phyloP scores from a whole-genome alignment of 2,329 filamentous ascomycete genomes.

The Furcasterigmium sp. region DNA sequence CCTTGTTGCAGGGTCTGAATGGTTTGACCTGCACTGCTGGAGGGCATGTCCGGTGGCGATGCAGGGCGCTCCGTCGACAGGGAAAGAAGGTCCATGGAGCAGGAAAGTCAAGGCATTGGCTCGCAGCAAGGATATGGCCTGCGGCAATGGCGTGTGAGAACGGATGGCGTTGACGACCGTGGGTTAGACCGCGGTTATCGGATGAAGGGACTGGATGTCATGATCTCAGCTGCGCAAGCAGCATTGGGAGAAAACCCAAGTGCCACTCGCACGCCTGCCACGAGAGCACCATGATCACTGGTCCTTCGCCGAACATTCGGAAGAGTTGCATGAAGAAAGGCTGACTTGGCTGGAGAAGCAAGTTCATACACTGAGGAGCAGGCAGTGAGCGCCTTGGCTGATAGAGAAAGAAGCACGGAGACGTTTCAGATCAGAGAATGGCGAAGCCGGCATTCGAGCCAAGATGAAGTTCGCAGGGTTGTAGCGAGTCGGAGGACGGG shows the following conservation, averaged over 20 bases:
- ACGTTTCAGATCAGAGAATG: not conserved
- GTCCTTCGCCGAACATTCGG: not conserved
- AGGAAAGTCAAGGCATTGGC: not conserved
- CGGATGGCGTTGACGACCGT: slow-evolving; percentile 2
- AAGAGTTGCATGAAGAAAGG: no score
- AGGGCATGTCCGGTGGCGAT: not conserved
- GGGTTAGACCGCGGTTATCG: not conserved
- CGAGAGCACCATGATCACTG: not conserved
- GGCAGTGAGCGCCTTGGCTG: no score
- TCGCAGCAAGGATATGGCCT: not conserved
- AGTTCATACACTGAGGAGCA: no score
- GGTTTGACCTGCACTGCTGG: no score
- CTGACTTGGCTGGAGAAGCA: no score
- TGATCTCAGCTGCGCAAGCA: not conserved
- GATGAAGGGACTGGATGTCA: not conserved
- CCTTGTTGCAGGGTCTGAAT: no score
- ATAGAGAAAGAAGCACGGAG: not conserved
- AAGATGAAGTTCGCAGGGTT: no score
- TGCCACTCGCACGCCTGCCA: no score
- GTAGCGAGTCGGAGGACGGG: no score
- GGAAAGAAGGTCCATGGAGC: not conserved
- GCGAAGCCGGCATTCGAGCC: not conserved
- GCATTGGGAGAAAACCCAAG: no score
- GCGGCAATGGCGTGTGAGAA: not conserved
- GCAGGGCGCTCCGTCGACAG: not conserved